Conservation (phyloP, 352 stramenopile genomes). For the Salisapilia sapeloensis region DNA sequence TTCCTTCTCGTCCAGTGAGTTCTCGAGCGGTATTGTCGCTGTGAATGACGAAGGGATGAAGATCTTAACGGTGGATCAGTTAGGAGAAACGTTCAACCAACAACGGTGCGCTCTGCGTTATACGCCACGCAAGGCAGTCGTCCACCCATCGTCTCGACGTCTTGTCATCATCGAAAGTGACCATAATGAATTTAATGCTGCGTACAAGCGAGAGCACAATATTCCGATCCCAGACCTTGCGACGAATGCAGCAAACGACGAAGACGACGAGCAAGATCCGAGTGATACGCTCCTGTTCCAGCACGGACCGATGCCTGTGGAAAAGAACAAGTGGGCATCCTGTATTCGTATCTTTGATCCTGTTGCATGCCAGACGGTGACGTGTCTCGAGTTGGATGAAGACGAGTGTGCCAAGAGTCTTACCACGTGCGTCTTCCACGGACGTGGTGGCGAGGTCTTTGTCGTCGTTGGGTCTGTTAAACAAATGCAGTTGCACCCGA, state of each 20-base stretch:
- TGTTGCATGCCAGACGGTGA: constrained; percentile 67
- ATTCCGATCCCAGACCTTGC: constrained; percentile 42
- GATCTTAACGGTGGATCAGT: constrained; percentile 93
- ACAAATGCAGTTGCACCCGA: constrained; percentile 89
- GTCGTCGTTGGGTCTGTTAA: constrained; percentile 94
- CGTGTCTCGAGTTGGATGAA: constrained; percentile 85
- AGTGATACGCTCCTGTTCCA: constrained; percentile 55
- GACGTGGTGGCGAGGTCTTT: constrained; percentile 92
- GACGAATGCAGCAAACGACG: constrained; percentile 16
- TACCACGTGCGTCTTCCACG: constrained; percentile 88
- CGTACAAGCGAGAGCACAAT: constrained; percentile 78
- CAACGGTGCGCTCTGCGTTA: constrained; percentile 92
- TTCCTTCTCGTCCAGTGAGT: constrained; percentile 93
- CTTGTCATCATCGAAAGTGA: constrained; percentile 97
- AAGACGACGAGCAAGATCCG: constrained; percentile 81
- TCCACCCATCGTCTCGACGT: constrained; percentile 74
- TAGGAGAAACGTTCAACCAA: constrained; percentile 96
- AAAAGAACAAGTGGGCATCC: constrained; percentile 88
- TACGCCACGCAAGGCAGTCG: constrained; percentile 91
- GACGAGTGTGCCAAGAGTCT: constrained; percentile 91
- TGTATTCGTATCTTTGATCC: constrained; percentile 96
- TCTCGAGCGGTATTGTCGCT: constrained; percentile 93
- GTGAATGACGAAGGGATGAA: constrained; percentile 91
- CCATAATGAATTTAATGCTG: constrained; percentile 89
- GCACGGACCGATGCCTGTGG: constrained; percentile 29